phyloP scores from a whole-genome alignment of 2,329 filamentous ascomycete genomes.

The Colletotrichum noveboracense region DNA sequence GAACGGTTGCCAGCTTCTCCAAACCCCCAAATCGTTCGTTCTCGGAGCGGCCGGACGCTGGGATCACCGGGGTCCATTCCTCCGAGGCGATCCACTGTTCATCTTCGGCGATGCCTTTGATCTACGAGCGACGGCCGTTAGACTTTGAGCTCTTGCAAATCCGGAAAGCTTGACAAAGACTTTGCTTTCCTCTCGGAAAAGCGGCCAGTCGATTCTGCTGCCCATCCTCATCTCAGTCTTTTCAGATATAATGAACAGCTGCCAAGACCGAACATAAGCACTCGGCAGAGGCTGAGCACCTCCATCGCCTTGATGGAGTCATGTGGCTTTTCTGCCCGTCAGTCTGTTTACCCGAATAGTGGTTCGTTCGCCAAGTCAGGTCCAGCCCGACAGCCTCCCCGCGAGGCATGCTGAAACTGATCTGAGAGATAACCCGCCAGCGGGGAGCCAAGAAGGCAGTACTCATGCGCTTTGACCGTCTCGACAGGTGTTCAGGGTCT shows the following conservation, averaged over 20 bases:
- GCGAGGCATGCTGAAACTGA: not conserved
- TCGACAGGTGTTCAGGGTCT: not conserved
- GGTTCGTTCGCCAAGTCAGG: not conserved
- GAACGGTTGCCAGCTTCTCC: too few species aligned
- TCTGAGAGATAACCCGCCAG: not conserved
- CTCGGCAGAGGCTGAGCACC: not conserved
- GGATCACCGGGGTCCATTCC: not conserved
- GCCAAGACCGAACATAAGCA: not conserved
- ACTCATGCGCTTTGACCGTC: not conserved
- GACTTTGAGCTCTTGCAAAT: not conserved
- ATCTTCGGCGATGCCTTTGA: not conserved
- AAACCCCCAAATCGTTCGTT: not conserved
- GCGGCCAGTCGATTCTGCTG: not conserved
- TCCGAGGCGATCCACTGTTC: not conserved
- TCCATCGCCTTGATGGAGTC: not conserved
- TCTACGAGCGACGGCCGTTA: not conserved
- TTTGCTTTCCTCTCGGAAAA: not conserved
- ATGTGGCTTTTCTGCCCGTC: not conserved
- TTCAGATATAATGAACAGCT: not conserved
- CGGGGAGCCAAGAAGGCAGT: not conserved
- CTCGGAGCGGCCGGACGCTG: not conserved
- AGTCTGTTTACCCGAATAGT: not conserved
- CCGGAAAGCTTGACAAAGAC: not conserved
- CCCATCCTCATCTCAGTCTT: not conserved
- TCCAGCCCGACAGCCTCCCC: not conserved